Conservation (phyloP, 257 asterid genomes). For the Solanum gandarillasii region DNA sequence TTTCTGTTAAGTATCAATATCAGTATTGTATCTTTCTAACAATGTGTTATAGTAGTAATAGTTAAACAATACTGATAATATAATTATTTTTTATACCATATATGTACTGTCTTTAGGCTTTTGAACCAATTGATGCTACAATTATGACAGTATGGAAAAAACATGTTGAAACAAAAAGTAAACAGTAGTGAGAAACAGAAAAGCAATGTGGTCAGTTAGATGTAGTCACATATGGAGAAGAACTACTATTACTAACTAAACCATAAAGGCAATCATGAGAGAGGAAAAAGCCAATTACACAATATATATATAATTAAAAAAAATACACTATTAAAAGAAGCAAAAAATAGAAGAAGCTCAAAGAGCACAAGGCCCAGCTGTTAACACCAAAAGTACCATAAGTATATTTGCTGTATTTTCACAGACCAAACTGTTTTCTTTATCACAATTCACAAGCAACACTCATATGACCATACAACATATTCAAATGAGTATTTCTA, state of each 20-base stretch:
- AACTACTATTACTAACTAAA: background rate
- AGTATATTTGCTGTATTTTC: conserved; percentile 1
- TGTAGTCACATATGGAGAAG: background rate
- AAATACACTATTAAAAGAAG: background rate
- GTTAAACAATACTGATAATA: background rate
- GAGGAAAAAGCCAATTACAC: background rate
- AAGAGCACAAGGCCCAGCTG: conserved; percentile 4
- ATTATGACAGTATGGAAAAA: background rate
- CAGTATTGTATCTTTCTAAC: background rate
- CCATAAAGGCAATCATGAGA: conserved; percentile 5
- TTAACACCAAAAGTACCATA: conserved; percentile 4
- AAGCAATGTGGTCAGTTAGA: background rate
- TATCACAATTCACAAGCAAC: conserved; percentile 5
- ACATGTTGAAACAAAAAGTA: background rate
- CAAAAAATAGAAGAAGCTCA: background rate
- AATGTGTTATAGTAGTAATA: background rate
- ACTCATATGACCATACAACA: background rate
- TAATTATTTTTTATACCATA: background rate
- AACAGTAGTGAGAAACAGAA: background rate
- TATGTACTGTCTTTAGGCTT: background rate
- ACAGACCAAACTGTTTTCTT: background rate
- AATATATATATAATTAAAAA: background rate
- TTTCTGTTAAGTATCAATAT: background rate
- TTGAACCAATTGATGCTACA: background rate
- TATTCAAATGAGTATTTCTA: background rate